A percentile compares a stretch with the other conserved stretches of the same genome.
These are phyloP conservation scores for Backusella luteola DNA, from an alignment of 192 early-diverging fungal genomes.

Conservation along the genomic window DNA sequence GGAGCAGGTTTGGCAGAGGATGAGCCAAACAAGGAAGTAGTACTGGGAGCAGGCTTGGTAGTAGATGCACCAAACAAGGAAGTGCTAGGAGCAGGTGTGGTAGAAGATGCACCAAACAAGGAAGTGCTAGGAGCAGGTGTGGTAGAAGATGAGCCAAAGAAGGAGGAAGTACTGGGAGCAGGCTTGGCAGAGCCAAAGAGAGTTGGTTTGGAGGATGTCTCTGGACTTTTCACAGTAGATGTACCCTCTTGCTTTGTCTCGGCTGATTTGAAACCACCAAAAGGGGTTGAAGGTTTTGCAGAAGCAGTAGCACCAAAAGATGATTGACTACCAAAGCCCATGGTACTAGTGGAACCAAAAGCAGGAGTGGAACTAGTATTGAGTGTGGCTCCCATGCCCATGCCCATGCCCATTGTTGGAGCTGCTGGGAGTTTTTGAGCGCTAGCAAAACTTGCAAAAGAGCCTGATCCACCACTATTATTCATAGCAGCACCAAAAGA, in stretches of 20 bases:
- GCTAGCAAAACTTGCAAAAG: slow-evolving; percentile 19
- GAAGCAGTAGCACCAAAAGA: not conserved
- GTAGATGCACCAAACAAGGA: not conserved
- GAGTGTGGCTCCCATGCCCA: not conserved
- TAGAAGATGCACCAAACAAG: not conserved
- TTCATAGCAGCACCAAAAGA: not conserved
- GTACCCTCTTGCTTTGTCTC: not conserved
- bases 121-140: slow-evolving; percentile 11
- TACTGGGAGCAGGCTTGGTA: not conserved
- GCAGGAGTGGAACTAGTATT: slow-evolving; percentile 5
- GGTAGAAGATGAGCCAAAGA: slow-evolving; percentile 6
- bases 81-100: slow-evolving; percentile 14
- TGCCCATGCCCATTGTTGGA: slow-evolving; percentile 4
- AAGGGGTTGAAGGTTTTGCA: not conserved
- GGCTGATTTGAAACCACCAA: not conserved
- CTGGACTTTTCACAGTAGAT: not conserved
- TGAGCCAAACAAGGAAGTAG: not conserved
- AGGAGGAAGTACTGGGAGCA: not conserved
- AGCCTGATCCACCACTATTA: not conserved
- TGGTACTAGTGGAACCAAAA: slow-evolving; percentile 17
- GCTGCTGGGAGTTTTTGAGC: slow-evolving; percentile 2
- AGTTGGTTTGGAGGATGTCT: not conserved
- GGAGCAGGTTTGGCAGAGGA: not conserved
- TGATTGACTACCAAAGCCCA: slow-evolving; percentile 9
- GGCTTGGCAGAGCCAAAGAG: not conserved